Conservation (phyloP, 2,329 filamentous ascomycete species). For the Aspergillus ustus region DNA sequence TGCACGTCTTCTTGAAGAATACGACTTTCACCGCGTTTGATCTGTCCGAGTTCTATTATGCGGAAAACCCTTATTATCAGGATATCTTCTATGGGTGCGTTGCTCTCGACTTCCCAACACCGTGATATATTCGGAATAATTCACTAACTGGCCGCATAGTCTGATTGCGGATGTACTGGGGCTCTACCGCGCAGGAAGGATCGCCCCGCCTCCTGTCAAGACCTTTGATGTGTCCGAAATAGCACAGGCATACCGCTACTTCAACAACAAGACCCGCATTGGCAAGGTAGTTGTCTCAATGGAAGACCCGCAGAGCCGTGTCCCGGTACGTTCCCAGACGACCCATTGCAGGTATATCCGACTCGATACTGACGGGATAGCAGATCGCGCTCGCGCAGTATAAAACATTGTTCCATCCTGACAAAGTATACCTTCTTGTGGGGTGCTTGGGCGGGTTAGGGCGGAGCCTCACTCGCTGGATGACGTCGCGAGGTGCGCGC, state of each 20-base stretch:
- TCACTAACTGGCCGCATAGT: neutral
- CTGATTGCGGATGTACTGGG: neutral
- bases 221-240: slow-evolving; percentile 6
- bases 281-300: neutral
- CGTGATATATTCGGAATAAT: neutral
- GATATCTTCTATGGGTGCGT: neutral
- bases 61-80: neutral
- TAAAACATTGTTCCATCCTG: no score
- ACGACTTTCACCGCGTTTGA: slow-evolving; percentile 8
- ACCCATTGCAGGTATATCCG: no score
- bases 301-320: neutral
- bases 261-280: neutral
- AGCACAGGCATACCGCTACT: slow-evolving; percentile 6
- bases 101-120: neutral
- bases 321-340: neutral
- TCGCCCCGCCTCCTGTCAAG: neutral
- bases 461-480: slow-evolving; percentile 40
- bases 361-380: no score
- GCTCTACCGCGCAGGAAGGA: neutral
- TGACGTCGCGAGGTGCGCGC: slow-evolving; percentile 18
- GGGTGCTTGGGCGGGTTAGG: slow-evolving; percentile 63
- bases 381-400: no score
- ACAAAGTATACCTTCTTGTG: slow-evolving; percentile 52
- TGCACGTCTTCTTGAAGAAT: neutral
- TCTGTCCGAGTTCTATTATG: neutral